Percentiles rank a stretch among this genome's conserved stretches.
Conservation (phyloP, 1,284 basidiomycete genomes). For the Fomitiporia mediterranea region DNA sequence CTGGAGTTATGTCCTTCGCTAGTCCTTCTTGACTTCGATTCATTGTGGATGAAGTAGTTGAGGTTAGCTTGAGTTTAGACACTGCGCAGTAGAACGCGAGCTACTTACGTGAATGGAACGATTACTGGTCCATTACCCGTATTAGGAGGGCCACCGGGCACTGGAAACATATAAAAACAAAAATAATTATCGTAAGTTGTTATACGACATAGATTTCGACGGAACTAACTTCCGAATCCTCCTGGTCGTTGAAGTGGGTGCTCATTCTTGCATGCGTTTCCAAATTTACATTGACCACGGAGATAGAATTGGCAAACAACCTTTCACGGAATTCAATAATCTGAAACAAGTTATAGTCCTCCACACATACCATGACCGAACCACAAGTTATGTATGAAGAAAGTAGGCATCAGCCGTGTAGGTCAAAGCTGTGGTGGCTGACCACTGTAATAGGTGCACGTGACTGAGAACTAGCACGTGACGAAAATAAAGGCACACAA, state of each 20-base stretch:
- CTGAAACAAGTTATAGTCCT: background rate
- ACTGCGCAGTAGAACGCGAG: constrained; percentile 21
- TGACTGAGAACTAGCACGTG: background rate
- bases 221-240: constrained; percentile 34
- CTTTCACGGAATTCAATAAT: constrained; percentile 22
- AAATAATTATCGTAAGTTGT: no score
- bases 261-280: constrained; percentile 62
- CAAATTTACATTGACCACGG: constrained; percentile 66
- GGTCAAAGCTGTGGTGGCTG: background rate
- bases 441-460: background rate
- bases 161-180: no score
- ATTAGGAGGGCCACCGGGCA: constrained; percentile 25
- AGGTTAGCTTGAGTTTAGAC: background rate
- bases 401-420: background rate
- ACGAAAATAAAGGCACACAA: background rate
- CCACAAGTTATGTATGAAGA: background rate
- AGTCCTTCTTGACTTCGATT: constrained; percentile 56
- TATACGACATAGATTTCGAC: no score
- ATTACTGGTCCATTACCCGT: constrained; percentile 21
- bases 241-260: constrained; percentile 43
- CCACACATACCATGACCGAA: background rate
- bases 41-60: background rate
- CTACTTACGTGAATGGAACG: constrained; percentile 43
- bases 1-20: constrained; percentile 51
- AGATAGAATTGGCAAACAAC: constrained; percentile 59